Percentiles rank a stretch among this genome's conserved stretches.
Evolutionary conservation across 768 basidiomycete genomes (phyloP).

Genomic region (Psilocybe tampanensis): DNA sequence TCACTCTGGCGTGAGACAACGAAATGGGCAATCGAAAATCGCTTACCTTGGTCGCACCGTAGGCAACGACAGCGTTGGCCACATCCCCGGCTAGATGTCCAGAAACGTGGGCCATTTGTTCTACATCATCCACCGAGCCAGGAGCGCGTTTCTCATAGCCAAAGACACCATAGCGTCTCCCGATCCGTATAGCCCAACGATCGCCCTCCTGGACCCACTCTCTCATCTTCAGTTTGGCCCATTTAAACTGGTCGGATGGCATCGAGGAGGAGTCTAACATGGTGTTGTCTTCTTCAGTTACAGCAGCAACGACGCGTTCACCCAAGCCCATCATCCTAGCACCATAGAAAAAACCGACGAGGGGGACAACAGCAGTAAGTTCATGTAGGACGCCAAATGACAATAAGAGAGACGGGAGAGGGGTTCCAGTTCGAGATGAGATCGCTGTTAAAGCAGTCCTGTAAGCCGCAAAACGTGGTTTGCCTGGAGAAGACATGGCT

Average conservation of each 20-base stretch:
- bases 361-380: conserved; percentile 76
- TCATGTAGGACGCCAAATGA: conserved; percentile 89
- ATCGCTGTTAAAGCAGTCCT: conserved; percentile 57
- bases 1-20: background rate
- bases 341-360: conserved; percentile 73
- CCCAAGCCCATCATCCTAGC: conserved; percentile 72
- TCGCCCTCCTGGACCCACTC: conserved; percentile 82
- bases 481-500: conserved; percentile 19
- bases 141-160: conserved; percentile 63
- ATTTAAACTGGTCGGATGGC: conserved; percentile 22
- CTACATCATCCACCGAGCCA: conserved; percentile 26
- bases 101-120: conserved; percentile 28
- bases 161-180: conserved; percentile 77
- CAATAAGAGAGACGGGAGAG: conserved; percentile 71
- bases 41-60: conserved; percentile 76
- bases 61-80: conserved; percentile 82
- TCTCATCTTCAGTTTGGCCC: conserved; percentile 45
- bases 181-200: conserved; percentile 68
- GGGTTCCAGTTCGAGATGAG: conserved; percentile 71
- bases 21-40: background rate
- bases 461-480: conserved; percentile 47
- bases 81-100: conserved; percentile 69
- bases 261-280: background rate
- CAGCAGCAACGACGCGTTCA: conserved; percentile 54
- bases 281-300: conserved; percentile 25